Conservation (phyloP, 306 rosid species). For the Notholithocarpus densiflorus region DNA sequence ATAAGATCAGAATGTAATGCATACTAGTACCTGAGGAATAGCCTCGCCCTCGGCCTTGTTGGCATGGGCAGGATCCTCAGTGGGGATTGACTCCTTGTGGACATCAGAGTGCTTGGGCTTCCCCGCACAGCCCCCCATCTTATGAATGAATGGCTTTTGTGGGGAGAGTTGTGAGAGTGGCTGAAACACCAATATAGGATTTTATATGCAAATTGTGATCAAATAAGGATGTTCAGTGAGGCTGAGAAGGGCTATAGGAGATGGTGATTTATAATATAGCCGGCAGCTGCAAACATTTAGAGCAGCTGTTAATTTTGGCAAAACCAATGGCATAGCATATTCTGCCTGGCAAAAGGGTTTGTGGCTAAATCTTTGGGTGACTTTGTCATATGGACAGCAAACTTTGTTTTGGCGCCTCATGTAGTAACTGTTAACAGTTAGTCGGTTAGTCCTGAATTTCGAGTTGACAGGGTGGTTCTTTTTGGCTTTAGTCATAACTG, state of each 20-base stretch:
- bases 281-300: conserved; percentile 21
- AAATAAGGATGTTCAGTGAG: conserved; percentile 11
- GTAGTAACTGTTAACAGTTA: background rate
- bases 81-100: conserved; percentile 20
- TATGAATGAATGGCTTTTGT: background rate
- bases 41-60: conserved; percentile 25
- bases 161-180: conserved; percentile 21
- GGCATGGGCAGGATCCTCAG: conserved; percentile 35
- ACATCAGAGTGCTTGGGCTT: conserved; percentile 47
- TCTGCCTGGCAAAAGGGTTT: conserved; percentile 10
- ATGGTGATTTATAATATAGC: conserved; percentile 14
- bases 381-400: conserved; percentile 16
- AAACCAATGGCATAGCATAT: background rate
- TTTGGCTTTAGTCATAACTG: background rate
- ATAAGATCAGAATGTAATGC: background rate
- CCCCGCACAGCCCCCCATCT: conserved; percentile 93
- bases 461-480: background rate
- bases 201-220: background rate
- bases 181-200: background rate
- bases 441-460: conserved; percentile 12
- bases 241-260: conserved; percentile 10
- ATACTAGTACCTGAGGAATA: conserved; percentile 15
- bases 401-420: background rate
- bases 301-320: conserved; percentile 11
- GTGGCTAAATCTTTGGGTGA: conserved; percentile 11